Percentiles rank a stretch among this genome's conserved stretches.
Conservation (phyloP, 1,284 basidiomycete genomes). For the Melampsora abietis-canadensis region DNA sequence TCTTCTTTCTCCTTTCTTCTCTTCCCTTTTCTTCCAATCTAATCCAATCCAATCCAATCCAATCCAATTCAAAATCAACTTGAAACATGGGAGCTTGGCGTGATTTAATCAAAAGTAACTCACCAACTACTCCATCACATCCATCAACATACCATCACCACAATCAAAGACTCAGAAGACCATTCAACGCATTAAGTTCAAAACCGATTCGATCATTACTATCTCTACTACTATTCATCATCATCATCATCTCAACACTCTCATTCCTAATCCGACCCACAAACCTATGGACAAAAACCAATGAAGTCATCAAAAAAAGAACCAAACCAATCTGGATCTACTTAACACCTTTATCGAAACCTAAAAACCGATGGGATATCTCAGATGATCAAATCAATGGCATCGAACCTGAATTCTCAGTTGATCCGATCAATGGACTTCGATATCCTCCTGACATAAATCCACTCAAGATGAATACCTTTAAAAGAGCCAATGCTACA, state of each 20-base stretch:
- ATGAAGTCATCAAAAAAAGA: not conserved
- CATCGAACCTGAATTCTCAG: not conserved
- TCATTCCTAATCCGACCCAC: not conserved
- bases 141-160: not conserved
- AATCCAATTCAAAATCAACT: too few species aligned
- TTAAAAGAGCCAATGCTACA: not conserved
- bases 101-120: not conserved
- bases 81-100: slow-evolving; percentile 6
- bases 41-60: too few species aligned
- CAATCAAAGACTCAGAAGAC: not conserved
- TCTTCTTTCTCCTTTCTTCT: too few species aligned
- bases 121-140: not conserved
- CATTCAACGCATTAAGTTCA: not conserved
- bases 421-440: not conserved
- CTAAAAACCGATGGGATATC: slow-evolving; percentile 8
- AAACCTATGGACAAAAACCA: not conserved
- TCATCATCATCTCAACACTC: not conserved
- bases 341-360: not conserved
- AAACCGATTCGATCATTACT: slow-evolving; percentile 1
- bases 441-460: slow-evolving; percentile 16
- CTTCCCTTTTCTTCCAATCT: too few species aligned
- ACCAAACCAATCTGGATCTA: not conserved
- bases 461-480: slow-evolving; percentile 2
- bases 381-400: not conserved
- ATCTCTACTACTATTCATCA: not conserved